A percentile compares a stretch with the other conserved stretches of the same genome.
phyloP scores from a whole-genome alignment of 345 rosid species.

The Eucalyptus caleyi region DNA sequence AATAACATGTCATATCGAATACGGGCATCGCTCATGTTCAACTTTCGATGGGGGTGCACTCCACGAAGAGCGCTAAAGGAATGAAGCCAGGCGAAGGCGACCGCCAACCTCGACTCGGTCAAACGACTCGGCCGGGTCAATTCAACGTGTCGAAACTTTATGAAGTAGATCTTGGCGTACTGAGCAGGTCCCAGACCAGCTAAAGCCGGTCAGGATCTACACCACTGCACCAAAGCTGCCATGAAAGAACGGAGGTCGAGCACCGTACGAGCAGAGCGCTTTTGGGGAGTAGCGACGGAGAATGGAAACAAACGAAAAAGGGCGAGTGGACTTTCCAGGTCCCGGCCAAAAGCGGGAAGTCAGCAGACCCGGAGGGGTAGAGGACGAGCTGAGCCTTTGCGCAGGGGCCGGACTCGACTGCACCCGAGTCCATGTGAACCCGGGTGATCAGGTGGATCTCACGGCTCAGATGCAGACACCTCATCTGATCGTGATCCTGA shows the following conservation, averaged over 20 bases:
- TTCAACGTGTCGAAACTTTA: neutral
- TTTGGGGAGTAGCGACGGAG: neutral
- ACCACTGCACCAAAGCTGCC: neutral
- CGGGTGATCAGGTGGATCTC: neutral
- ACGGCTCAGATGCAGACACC: neutral
- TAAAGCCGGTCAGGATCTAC: neutral
- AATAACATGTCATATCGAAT: neutral
- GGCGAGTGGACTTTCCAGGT: conserved; percentile 35
- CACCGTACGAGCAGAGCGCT: neutral
- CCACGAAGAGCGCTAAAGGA: neutral
- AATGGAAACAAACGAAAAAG: conserved; percentile 4
- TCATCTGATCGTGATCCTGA: neutral
- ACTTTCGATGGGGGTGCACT: neutral
- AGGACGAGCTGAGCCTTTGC: conserved; percentile 36
- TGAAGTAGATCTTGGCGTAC: neutral
- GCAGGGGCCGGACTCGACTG: conserved; percentile 2
- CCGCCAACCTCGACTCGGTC: neutral
- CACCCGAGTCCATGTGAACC: neutral
- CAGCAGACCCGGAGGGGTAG: neutral
- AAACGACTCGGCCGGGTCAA: neutral
- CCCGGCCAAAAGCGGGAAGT: conserved; percentile 4
- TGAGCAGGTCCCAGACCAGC: neutral
- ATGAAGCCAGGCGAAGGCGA: neutral
- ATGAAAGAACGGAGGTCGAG: neutral
- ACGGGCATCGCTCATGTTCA: fast-evolving